phyloP scores from a whole-genome alignment of 352 stramenopile species.

The Phytophthora uliginosa region DNA sequence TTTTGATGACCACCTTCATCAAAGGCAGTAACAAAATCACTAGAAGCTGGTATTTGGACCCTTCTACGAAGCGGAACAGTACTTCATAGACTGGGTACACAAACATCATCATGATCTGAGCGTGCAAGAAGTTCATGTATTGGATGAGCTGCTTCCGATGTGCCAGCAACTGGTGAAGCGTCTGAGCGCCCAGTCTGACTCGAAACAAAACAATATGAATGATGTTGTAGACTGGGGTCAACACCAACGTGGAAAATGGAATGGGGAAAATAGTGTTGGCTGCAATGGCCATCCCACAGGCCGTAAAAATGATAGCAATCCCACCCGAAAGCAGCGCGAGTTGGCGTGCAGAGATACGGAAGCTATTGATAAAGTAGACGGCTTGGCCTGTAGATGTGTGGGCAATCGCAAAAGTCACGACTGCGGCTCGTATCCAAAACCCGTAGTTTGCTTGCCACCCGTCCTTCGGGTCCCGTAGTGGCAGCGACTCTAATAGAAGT shows the following conservation, averaged over 20 bases:
- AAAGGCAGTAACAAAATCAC: neutral
- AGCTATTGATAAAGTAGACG: constrained; percentile 7
- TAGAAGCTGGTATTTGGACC: constrained; percentile 16
- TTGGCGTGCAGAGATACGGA: constrained; percentile 8
- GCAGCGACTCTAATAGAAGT: constrained; percentile 27
- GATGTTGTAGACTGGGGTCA: constrained; percentile 31
- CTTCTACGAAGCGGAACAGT: constrained; percentile 14
- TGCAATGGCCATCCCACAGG: constrained; percentile 8
- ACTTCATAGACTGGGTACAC: constrained; percentile 33
- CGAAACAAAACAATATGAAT: constrained; percentile 26
- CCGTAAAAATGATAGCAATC: constrained; percentile 4
- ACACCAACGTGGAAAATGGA: constrained; percentile 15
- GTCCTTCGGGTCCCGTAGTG: constrained; percentile 21
- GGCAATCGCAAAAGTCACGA: constrained; percentile 5
- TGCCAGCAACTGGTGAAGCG: constrained; percentile 3
- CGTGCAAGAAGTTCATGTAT: constrained; percentile 25
- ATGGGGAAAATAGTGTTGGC: constrained; percentile 17
- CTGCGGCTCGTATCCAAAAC: constrained; percentile 22
- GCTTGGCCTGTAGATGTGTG: constrained; percentile 1
- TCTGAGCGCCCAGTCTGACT: constrained; percentile 7
- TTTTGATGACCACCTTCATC: neutral
- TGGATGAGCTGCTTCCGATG: constrained; percentile 13
- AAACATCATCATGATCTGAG: constrained; percentile 24
- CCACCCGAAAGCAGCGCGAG: constrained; percentile 7
- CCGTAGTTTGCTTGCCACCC: constrained; percentile 29